Base-by-base conservation (phyloP, 2,329 filamentous ascomycete genomes). In the Cadophora luteo-olivacea region DNA sequence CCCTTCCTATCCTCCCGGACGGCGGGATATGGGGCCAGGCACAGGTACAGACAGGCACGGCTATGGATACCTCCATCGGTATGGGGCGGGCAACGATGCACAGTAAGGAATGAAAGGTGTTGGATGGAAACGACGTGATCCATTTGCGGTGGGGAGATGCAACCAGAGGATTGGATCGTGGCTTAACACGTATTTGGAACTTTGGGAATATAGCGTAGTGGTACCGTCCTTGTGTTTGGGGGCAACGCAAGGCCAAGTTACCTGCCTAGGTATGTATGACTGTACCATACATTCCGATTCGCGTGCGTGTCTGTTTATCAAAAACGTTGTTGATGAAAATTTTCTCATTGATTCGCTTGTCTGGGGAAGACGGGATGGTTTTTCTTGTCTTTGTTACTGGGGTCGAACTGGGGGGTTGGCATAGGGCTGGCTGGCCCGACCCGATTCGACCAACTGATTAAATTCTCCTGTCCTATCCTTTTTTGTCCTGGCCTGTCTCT, bases 121-220 rank as follows among this genome's bases (percentile, higher is more conserved):
- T 49, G n/a, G 45, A 60, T 4, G 22, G 9, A 41, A 45, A 16
- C 33, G 16, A 60, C n/a, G 33, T 36, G 33, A 41, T 60, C 33
- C 57, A 45, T n/a, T 38, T 41, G 32, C 7, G 22, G 22, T 60
- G 57, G 33, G 36, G 57, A 41, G 36, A 45, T 24, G 33, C 5
- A 14, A 45, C 57, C 57, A 60, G 36, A 45, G 57, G 24, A 62
- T 62, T 62, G 60, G 60, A 62, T 62, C 60, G 60, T 62, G 60
- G 60, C 60, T 48, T 14, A 32, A 62, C 60, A 62, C 60, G 60
- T 62, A 62, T 55, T 32, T 33, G 36, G 41, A 25, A 12, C 36
- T 2, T 25, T 14, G 8, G 33, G 16, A 36, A 22, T n/a, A n/a
- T 41, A 25, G 36, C 36, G 33, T 33, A 38, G n/a, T n/a, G 9